These are phyloP conservation scores for Leavenworthia alabamica DNA, from an alignment of 345 rosid species.

Conservation along the genomic window DNA sequence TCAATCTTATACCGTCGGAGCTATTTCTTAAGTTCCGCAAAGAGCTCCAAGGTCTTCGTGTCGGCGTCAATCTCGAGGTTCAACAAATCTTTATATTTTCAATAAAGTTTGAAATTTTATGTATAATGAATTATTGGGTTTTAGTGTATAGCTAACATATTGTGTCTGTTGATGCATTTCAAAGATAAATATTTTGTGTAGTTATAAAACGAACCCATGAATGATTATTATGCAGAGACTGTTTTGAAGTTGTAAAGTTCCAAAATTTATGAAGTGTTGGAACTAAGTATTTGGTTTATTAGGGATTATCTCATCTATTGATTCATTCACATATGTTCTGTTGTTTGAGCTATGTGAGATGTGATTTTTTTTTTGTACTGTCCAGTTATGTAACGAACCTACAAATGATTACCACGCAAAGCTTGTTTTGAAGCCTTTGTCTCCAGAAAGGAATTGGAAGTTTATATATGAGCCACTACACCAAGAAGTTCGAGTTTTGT, in stretches of 20 bases:
- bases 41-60: conserved; percentile 73
- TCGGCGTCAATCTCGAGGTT: conserved; percentile 79
- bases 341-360: neutral
- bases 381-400: conserved; percentile 79
- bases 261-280: neutral
- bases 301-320: neutral
- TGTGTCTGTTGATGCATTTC: neutral
- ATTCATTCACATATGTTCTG: neutral
- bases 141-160: neutral
- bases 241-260: conserved; percentile 45
- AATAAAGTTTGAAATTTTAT: neutral
- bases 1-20: conserved; percentile 76
- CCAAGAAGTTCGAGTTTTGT: conserved; percentile 61
- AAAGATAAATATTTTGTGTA: neutral
- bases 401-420: conserved; percentile 72
- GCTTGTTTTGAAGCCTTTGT: conserved; percentile 77
- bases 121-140: neutral
- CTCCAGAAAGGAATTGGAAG: conserved; percentile 70
- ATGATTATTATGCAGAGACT: conserved; percentile 70
- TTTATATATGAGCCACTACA: conserved; percentile 64
- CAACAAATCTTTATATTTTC: neutral
- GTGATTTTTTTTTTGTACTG: neutral
- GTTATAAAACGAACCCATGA: conserved; percentile 74
- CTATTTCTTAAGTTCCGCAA: conserved; percentile 79
- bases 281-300: neutral